Evolutionary conservation across 495 filamentous ascomycete genomes (phyloP).

Genomic region (Parathielavia hyrcaniae): DNA sequence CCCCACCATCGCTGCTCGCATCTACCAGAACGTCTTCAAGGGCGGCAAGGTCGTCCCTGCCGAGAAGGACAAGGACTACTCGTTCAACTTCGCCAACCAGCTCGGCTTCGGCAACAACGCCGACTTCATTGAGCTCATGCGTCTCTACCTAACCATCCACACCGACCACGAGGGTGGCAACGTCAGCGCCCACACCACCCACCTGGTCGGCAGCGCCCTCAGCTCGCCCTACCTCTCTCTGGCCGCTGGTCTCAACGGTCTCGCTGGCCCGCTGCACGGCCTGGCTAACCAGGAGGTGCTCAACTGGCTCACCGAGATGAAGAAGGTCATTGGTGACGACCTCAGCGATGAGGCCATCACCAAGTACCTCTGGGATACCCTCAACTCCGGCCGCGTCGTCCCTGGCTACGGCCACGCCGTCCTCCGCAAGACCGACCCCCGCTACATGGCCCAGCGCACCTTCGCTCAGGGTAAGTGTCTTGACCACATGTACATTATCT

Average conservation of each 20-base stretch:
- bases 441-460: slow-evolving; percentile 93
- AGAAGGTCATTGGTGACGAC: slow-evolving; percentile 88
- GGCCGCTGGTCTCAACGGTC: slow-evolving; percentile 91
- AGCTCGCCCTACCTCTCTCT: slow-evolving; percentile 96
- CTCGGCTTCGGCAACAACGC: slow-evolving; percentile 91
- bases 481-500: neutral
- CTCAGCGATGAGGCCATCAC: slow-evolving; percentile 92
- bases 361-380: slow-evolving; percentile 95
- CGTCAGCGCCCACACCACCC: slow-evolving; percentile 95
- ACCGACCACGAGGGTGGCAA: slow-evolving; percentile 99
- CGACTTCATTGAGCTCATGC: slow-evolving; percentile 97
- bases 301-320: slow-evolving; percentile 98
- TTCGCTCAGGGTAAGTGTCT: slow-evolving; percentile 70
- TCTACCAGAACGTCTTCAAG: slow-evolving; percentile 99
- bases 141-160: slow-evolving; percentile 98
- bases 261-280: slow-evolving; percentile 96
- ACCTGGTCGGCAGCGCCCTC: slow-evolving; percentile 93
- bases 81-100: slow-evolving; percentile 98
- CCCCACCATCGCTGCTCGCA: slow-evolving; percentile 91
- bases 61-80: slow-evolving; percentile 97
- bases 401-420: slow-evolving; percentile 98
- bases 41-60: slow-evolving; percentile 94
- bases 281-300: slow-evolving; percentile 99
- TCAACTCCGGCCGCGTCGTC: slow-evolving; percentile 91
- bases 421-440: slow-evolving; percentile 97